Percentiles rank a stretch among this genome's conserved stretches.
Evolutionary conservation across 1,284 basidiomycete genomes (phyloP).

Genomic region (Cryptococcus maquisensis): DNA sequence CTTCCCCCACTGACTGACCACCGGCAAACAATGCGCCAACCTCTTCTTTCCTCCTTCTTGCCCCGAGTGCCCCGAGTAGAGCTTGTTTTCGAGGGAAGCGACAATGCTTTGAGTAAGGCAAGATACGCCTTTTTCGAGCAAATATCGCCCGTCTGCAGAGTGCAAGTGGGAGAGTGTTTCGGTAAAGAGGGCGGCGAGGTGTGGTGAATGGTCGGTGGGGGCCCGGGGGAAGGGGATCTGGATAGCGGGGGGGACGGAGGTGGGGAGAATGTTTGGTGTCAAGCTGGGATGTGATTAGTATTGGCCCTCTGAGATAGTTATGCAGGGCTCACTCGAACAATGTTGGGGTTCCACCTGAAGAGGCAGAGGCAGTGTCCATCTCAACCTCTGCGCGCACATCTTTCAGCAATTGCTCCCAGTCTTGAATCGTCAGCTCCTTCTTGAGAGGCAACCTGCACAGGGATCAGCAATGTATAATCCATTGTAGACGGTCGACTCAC

Average conservation of each 20-base stretch:
- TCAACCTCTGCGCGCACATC: slow-evolving; percentile 42
- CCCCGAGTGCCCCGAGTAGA: background rate
- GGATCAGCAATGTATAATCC: background rate
- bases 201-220: slow-evolving; percentile 25
- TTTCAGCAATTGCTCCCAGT: slow-evolving; percentile 39
- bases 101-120: slow-evolving; percentile 28
- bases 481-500: slow-evolving; percentile 17
- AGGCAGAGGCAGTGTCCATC: slow-evolving; percentile 13
- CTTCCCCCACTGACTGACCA: slow-evolving; percentile 39
- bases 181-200: slow-evolving; percentile 32
- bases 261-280: slow-evolving; percentile 35
- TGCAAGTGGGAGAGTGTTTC: slow-evolving; percentile 37
- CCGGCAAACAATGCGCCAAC: slow-evolving; percentile 43
- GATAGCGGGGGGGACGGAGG: slow-evolving; percentile 15
- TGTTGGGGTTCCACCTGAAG: background rate
- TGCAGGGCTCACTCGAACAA: slow-evolving; percentile 28
- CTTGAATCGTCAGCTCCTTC: slow-evolving; percentile 33
- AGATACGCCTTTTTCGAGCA: slow-evolving; percentile 39
- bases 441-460: slow-evolving; percentile 38
- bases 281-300: slow-evolving; percentile 24
- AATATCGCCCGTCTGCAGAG: slow-evolving; percentile 38
- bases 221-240: slow-evolving; percentile 22
- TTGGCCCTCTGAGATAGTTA: background rate
- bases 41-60: slow-evolving; percentile 11
- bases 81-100: background rate